Conservation (phyloP, 2,329 filamentous ascomycete genomes). For the Raffaelea arxii region DNA sequence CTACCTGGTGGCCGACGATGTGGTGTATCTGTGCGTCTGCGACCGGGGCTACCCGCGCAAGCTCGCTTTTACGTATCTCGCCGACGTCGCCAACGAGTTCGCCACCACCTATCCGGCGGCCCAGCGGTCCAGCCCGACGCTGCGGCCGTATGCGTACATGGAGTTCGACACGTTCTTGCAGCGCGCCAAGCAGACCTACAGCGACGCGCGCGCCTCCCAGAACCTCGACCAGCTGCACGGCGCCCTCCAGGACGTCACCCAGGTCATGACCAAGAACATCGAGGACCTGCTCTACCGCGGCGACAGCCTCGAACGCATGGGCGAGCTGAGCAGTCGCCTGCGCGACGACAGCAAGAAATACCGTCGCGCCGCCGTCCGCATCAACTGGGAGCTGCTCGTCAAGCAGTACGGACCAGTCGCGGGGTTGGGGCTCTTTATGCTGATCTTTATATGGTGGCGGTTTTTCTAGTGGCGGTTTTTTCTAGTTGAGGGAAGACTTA, state of each 20-base stretch:
- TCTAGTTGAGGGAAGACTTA: not conserved
- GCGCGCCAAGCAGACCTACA: slow-evolving; percentile 87
- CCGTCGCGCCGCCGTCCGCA: slow-evolving; percentile 79
- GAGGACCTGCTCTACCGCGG: slow-evolving; percentile 93
- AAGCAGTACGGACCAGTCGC: slow-evolving; percentile 96
- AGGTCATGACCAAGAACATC: slow-evolving; percentile 99
- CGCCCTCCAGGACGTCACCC: slow-evolving; percentile 93
- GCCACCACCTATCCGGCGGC: slow-evolving; percentile 66
- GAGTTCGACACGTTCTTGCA: slow-evolving; percentile 97
- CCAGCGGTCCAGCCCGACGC: slow-evolving; percentile 63
- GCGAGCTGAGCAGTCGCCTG: slow-evolving; percentile 79
- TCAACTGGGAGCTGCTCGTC: slow-evolving; percentile 94
- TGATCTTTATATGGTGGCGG: slow-evolving; percentile 84
- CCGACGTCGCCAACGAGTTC: slow-evolving; percentile 87
- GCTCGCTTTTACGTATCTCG: slow-evolving; percentile 95
- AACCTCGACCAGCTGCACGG: slow-evolving; percentile 95
- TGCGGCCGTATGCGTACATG: slow-evolving; percentile 92
- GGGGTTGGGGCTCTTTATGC: slow-evolving; percentile 67
- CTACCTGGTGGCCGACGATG: slow-evolving; percentile 72
- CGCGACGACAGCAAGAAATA: slow-evolving; percentile 94
- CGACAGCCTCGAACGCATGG: slow-evolving; percentile 93
- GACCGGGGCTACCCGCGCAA: slow-evolving; percentile 93
- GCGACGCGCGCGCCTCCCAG: slow-evolving; percentile 80
- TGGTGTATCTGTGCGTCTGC: slow-evolving; percentile 91
- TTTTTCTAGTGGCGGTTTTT: no score